These are phyloP conservation scores for Aspergillus texensis DNA, from an alignment of 2,329 filamentous ascomycete species.

Conservation along the genomic window DNA sequence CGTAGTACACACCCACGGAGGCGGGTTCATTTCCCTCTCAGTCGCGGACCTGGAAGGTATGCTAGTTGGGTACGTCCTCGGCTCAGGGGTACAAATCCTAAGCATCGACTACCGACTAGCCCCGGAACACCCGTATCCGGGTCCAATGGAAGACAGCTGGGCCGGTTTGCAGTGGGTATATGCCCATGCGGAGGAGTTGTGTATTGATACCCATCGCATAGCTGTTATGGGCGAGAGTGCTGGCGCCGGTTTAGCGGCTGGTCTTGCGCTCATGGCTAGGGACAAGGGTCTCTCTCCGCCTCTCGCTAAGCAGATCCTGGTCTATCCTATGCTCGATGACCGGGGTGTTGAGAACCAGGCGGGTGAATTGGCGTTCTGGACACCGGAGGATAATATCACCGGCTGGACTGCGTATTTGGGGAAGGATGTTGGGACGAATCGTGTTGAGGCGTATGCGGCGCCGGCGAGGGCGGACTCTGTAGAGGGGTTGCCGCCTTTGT, in stretches of 20 bases:
- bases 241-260: conserved; percentile 60
- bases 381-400: conserved; percentile 21
- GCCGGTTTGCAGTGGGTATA: conserved; percentile 38
- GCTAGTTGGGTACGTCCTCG: conserved; percentile 28
- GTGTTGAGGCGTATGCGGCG: conserved; percentile 36
- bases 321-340: conserved; percentile 50
- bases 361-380: conserved; percentile 21
- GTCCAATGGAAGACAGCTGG: conserved; percentile 45
- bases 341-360: conserved; percentile 21
- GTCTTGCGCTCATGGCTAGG: conserved; percentile 53
- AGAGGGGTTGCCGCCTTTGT: conserved; percentile 43
- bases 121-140: conserved; percentile 45
- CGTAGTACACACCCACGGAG: conserved; percentile 46
- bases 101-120: conserved; percentile 48
- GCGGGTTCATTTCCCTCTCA: conserved; percentile 41
- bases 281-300: conserved; percentile 36
- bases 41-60: conserved; percentile 27
- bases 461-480: conserved; percentile 39
- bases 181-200: conserved; percentile 35
- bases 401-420: conserved; percentile 27
- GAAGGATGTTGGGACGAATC: conserved; percentile 26
- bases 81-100: conserved; percentile 36
- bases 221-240: conserved; percentile 60
- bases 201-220: conserved; percentile 52
- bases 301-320: conserved; percentile 43